Conservation (phyloP, 768 basidiomycete species). For the Phylloporus arenicola region DNA sequence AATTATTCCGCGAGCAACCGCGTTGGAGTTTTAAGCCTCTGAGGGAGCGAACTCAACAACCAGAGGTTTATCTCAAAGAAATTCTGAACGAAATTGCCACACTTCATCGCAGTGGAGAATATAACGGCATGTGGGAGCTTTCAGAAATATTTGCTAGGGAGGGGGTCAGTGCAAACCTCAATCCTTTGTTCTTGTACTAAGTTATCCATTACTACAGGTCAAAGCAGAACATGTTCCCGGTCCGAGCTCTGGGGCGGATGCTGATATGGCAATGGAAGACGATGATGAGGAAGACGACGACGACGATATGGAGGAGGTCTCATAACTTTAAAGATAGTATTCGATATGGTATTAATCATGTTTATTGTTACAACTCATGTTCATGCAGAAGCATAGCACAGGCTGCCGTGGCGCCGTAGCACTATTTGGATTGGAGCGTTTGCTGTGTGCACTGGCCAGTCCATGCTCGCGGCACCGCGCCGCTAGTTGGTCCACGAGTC, state of each 20-base stretch:
- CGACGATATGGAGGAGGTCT: conserved; percentile 69
- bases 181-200: conserved; percentile 4
- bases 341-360: background rate
- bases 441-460: background rate
- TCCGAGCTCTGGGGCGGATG: conserved; percentile 26
- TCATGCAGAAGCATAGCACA: background rate
- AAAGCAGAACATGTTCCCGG: conserved; percentile 45
- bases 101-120: conserved; percentile 74
- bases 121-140: conserved; percentile 76
- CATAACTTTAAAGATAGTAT: conserved; percentile 29
- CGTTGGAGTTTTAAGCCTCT: conserved; percentile 77
- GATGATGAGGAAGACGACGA: conserved; percentile 33
- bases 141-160: conserved; percentile 66
- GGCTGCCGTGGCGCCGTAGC: too few species aligned
- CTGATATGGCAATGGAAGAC: conserved; percentile 35
- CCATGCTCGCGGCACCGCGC: conserved; percentile 1
- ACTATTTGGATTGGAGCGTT: too few species aligned
- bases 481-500: background rate
- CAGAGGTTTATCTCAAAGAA: conserved; percentile 83
- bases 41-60: conserved; percentile 78
- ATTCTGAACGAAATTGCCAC: conserved; percentile 70
- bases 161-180: conserved; percentile 42
- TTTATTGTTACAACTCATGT: background rate
- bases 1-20: conserved; percentile 69
- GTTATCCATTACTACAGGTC: conserved; percentile 26